phyloP scores from a whole-genome alignment of 2,329 filamentous ascomycete genomes.

The Neonectria ditissima region DNA sequence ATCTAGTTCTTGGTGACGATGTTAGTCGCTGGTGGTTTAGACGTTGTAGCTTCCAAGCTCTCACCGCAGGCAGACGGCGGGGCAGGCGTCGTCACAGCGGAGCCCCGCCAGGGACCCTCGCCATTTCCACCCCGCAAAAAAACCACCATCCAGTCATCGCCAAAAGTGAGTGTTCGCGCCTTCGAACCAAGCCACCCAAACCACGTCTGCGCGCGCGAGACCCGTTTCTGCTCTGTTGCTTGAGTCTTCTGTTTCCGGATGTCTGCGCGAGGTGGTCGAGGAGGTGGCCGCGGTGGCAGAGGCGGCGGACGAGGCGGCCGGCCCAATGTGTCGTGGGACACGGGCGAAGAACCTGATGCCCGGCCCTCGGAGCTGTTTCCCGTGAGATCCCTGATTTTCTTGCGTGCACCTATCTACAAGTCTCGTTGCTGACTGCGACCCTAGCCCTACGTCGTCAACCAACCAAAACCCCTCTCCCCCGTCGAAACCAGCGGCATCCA shows the following conservation, averaged over 20 bases:
- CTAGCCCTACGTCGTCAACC: conserved; percentile 64
- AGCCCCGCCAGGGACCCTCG: conserved; percentile 15
- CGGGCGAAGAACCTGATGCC: conserved; percentile 66
- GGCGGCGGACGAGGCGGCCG: conserved; percentile 60
- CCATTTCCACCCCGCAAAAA: conserved; percentile 42
- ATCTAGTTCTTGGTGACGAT: neutral
- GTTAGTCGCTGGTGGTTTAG: neutral
- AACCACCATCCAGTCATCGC: conserved; percentile 21
- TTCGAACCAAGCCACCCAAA: neutral
- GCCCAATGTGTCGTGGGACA: conserved; percentile 64
- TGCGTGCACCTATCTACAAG: neutral
- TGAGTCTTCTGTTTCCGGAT: conserved; percentile 48
- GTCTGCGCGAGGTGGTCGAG: conserved; percentile 64
- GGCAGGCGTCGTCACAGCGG: conserved; percentile 28
- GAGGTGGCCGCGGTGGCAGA: conserved; percentile 63
- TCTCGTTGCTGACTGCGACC: conserved; percentile 20
- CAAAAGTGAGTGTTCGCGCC: neutral
- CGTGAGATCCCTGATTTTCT: conserved; percentile 49
- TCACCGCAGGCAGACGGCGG: conserved; percentile 14
- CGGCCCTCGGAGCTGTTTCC: conserved; percentile 71
- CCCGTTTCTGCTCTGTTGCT: neutral
- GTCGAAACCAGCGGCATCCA: conserved; percentile 62
- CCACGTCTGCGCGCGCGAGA: conserved; percentile 6
- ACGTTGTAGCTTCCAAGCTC: neutral
- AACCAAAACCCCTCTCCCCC: conserved; percentile 56